Evolutionary conservation across 768 basidiomycete genomes (phyloP), one percentile per base, ranked within the genome.

Genomic region (Rhizopogon vinicolor): DNA sequence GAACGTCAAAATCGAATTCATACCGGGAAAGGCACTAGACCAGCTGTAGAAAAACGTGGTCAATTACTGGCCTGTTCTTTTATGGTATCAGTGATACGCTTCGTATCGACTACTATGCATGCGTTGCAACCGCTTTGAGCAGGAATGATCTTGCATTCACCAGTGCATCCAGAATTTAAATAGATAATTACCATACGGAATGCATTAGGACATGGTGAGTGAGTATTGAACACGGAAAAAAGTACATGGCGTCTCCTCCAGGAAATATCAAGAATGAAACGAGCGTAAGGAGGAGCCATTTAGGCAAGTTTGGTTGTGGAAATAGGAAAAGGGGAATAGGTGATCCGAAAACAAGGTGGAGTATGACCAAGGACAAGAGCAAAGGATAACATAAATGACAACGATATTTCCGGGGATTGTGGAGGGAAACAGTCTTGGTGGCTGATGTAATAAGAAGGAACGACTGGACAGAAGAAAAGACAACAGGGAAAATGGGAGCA

Each of bases 131-230:
- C 8, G 61, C 66, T 44, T 62, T 56, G n/a, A 60, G 62, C 28
- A 45, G 56, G 10, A 18, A 46, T 41, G 14, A 28, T 48, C 31
- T 29, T 18, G 51, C 10, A 18, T 12, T 29, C 44, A 44, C 18
- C n/a, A 28, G 35, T 29, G 51, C 51, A 43, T 52, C 52, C 50
- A 55, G 35, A 44, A 14, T 66, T 68, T 60, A 51, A 67, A 67
- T 63, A 61, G 67, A 55, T 37, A 43, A 67, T 66, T 70, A 70
- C 65, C 66, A 72, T 71, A 71, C 51, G 64, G 25, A 68, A 69
- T 62, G 60, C 62, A 70, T 70, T 71, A 71, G 53, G 63, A 70
- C 68, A 70, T 69, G 65, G 69, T 51, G 62, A 63, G 69, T 51
- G 62, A 63, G 62, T 69, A 71, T 65, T 60, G 62, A 71, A 68